Evolutionary conservation across 805 yeast genomes (phyloP).

Genomic region (Kuraishia piskuri): DNA sequence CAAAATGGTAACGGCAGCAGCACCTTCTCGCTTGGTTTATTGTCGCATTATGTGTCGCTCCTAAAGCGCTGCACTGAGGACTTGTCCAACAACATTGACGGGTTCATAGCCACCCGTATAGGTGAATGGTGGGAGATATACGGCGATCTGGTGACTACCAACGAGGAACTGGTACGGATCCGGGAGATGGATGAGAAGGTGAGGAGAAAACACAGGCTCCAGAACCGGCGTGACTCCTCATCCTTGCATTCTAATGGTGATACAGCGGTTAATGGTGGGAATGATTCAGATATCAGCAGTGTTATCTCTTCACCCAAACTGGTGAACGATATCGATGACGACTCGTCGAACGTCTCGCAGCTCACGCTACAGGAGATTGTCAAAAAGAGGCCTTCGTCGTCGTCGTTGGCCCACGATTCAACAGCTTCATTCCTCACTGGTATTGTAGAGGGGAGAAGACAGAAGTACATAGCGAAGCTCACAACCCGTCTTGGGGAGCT

Average conservation of each 20-base stretch:
- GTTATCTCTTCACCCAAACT: not conserved
- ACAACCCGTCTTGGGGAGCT: conserved; percentile 30
- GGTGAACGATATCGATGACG: conserved; percentile 4
- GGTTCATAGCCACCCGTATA: conserved; percentile 24
- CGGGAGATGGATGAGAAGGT: not conserved
- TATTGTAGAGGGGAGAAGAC: conserved; percentile 40
- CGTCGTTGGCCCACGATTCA: not conserved
- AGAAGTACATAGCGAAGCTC: conserved; percentile 35
- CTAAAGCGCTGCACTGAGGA: conserved; percentile 13
- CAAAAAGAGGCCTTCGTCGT: not conserved
- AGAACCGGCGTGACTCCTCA: not conserved
- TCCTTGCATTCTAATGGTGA: not conserved
- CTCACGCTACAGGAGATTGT: conserved; percentile 2
- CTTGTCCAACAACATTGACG: conserved; percentile 21
- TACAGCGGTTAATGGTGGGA: not conserved
- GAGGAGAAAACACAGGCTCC: not conserved
- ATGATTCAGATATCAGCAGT: not conserved
- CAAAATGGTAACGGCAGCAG: conserved; percentile 9
- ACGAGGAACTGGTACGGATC: conserved; percentile 17
- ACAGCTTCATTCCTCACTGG: not conserved
- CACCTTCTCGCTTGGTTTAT: not conserved
- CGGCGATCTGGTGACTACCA: conserved; percentile 28
- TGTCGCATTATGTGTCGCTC: conserved; percentile 5
- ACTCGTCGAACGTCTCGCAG: conserved; percentile 4
- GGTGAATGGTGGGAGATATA: conserved; percentile 36